Conservation (phyloP, 805 yeast genomes). For the Candida ulmi region DNA sequence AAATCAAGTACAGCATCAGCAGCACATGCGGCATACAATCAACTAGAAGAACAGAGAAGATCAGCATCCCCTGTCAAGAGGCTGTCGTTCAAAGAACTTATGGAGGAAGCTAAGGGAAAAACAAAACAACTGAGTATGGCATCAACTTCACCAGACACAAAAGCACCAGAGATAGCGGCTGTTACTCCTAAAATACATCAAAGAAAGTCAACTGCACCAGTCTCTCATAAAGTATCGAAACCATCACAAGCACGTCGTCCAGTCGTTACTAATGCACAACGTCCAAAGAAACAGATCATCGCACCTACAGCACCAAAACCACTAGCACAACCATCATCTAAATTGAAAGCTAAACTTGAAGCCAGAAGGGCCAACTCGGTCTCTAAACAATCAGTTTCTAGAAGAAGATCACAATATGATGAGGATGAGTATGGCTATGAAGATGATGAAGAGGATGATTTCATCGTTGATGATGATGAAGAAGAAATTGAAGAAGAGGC, state of each 20-base stretch:
- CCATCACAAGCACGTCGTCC: background rate
- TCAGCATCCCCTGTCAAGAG: conserved; percentile 31
- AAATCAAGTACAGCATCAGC: conserved; percentile 1
- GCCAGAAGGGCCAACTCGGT: conserved; percentile 19
- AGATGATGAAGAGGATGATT: conserved; percentile 47
- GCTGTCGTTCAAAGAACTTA: conserved; percentile 48
- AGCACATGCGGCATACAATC: background rate
- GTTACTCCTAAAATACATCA: conserved; percentile 6
- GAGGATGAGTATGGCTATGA: too few relatives aligned
- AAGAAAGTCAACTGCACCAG: background rate
- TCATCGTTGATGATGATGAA: conserved; percentile 49
- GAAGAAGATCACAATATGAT: conserved; percentile 6
- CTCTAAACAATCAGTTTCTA: background rate
- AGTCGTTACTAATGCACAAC: background rate
- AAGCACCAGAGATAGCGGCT: background rate
- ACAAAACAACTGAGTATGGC: conserved; percentile 6
- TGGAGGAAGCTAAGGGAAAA: conserved; percentile 49
- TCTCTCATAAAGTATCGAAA: background rate
- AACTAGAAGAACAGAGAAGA: conserved; percentile 6
- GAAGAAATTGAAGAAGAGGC: conserved; percentile 10
- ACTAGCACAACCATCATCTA: conserved; percentile 53
- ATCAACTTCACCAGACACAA: too few relatives aligned
- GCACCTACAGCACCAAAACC: conserved; percentile 15
- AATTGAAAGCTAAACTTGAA: conserved; percentile 42
- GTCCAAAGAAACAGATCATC: background rate